Conservation (phyloP, 2,329 filamentous ascomycete genomes). For the Phoma herbarum region DNA sequence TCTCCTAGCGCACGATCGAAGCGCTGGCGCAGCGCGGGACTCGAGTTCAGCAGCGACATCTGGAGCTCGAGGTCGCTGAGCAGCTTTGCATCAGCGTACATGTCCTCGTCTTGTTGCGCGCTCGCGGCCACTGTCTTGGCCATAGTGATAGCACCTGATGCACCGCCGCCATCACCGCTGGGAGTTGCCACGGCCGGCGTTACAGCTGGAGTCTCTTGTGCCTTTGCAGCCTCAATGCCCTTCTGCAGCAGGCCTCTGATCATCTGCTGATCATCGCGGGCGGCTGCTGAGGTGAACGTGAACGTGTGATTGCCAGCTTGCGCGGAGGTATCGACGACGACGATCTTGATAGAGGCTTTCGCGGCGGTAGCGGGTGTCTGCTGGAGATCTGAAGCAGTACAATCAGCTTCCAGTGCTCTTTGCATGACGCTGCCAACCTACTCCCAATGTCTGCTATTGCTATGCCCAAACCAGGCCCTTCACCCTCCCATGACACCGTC, state of each 20-base stretch:
- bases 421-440: conserved; percentile 56
- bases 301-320: conserved; percentile 81
- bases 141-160: conserved; percentile 77
- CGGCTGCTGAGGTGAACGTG: conserved; percentile 83
- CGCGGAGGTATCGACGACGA: conserved; percentile 71
- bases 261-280: conserved; percentile 82
- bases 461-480: conserved; percentile 70
- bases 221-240: conserved; percentile 76
- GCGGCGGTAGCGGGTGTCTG: conserved; percentile 88
- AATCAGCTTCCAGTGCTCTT: conserved; percentile 15
- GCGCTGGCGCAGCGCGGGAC: conserved; percentile 77
- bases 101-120: conserved; percentile 63
- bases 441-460: conserved; percentile 81
- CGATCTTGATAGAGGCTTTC: conserved; percentile 94
- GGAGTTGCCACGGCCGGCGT: conserved; percentile 38
- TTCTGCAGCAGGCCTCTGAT: conserved; percentile 84
- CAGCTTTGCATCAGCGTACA: conserved; percentile 83
- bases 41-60: conserved; percentile 84
- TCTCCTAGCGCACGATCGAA: conserved; percentile 85
- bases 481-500: conserved; percentile 82
- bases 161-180: conserved; percentile 27
- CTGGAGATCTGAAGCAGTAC: conserved; percentile 74
- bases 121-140: conserved; percentile 67
- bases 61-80: conserved; percentile 83
- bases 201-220: conserved; percentile 49